Percentiles rank a stretch among this genome's conserved stretches.
Conservation (phyloP, 805 yeast species). For the Candida nonsorbophila region DNA sequence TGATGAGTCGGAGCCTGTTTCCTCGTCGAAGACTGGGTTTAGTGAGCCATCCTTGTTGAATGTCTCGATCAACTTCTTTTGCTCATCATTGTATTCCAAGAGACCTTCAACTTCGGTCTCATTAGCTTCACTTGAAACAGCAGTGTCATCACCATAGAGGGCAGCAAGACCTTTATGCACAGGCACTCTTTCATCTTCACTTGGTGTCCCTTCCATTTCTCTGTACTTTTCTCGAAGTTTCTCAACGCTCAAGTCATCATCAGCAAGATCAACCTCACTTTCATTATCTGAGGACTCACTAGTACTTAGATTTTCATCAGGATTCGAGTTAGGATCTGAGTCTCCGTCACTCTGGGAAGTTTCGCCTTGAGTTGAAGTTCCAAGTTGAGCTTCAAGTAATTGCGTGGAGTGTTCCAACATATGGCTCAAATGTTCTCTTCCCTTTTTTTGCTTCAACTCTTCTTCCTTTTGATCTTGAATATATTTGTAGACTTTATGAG, state of each 20-base stretch:
- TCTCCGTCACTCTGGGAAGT: slow-evolving; percentile 9
- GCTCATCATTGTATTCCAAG: slow-evolving; percentile 28
- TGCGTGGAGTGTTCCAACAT: slow-evolving; percentile 90
- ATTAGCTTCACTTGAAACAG: slow-evolving; percentile 7
- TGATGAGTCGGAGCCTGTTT: slow-evolving; percentile 9
- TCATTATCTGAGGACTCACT: slow-evolving; percentile 9
- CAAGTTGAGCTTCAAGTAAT: slow-evolving; percentile 78
- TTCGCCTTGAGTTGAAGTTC: slow-evolving; percentile 29
- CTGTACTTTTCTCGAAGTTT: slow-evolving; percentile 55
- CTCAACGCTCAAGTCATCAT: slow-evolving; percentile 45
- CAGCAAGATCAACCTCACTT: slow-evolving; percentile 17
- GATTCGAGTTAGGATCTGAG: slow-evolving; percentile 12
- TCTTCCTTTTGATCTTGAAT: slow-evolving; percentile 75
- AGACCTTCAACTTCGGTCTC: slow-evolving; percentile 8
- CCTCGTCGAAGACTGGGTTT: slow-evolving; percentile 2
- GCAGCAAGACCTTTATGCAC: slow-evolving; percentile 10
- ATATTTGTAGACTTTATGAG: slow-evolving; percentile 72
- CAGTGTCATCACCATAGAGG: slow-evolving; percentile 14
- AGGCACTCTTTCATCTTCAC: slow-evolving; percentile 6
- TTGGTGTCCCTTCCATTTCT: slow-evolving; percentile 11
- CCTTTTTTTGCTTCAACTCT: slow-evolving; percentile 71
- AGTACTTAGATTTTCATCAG: slow-evolving; percentile 15
- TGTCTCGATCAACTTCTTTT: slow-evolving; percentile 22
- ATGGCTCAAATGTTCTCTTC: slow-evolving; percentile 81
- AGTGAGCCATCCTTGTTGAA: slow-evolving; percentile 5